These are phyloP conservation scores for Pelargonium citronellum DNA, from an alignment of 441 rosid species.

Conservation along the genomic window DNA sequence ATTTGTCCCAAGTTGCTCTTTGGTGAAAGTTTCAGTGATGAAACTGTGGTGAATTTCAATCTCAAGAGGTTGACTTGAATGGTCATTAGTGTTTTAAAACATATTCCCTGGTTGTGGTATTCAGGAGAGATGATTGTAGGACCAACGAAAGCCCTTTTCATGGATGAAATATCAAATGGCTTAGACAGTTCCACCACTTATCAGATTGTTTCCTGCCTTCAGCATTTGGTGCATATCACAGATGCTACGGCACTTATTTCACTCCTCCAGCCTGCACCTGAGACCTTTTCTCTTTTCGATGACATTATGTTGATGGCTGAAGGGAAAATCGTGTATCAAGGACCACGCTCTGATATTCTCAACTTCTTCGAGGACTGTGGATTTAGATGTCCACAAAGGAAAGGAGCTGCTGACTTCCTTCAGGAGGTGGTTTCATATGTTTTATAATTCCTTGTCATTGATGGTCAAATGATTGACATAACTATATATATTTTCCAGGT, in stretches of 20 bases:
- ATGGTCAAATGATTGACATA: neutral
- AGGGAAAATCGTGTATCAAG: slow-evolving; percentile 38
- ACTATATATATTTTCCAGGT: slow-evolving; percentile 27
- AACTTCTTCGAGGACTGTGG: slow-evolving; percentile 37
- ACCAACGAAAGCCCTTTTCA: slow-evolving; percentile 35
- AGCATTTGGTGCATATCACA: slow-evolving; percentile 33
- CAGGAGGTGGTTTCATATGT: slow-evolving; percentile 30
- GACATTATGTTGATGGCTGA: slow-evolving; percentile 37
- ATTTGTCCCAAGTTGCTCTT: neutral
- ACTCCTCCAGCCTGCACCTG: slow-evolving; percentile 41
- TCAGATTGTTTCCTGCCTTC: slow-evolving; percentile 34
- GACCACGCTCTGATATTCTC: slow-evolving; percentile 27
- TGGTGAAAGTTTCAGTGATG: neutral
- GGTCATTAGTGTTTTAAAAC: neutral
- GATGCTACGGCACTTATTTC: slow-evolving; percentile 36
- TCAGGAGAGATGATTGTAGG: slow-evolving; percentile 39
- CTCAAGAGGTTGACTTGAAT: too few species aligned
- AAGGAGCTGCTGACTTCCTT: slow-evolving; percentile 43
- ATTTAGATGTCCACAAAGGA: slow-evolving; percentile 36
- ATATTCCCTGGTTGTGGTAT: neutral
- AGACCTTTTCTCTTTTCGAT: slow-evolving; percentile 38
- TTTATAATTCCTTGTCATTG: neutral
- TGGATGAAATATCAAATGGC: slow-evolving; percentile 47
- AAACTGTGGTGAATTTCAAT: neutral
- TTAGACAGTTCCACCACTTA: slow-evolving; percentile 42